Evolutionary conservation across 768 basidiomycete genomes (phyloP), one percentile per base, ranked within the genome.

Genomic region (Auricularia auricula-judae): DNA sequence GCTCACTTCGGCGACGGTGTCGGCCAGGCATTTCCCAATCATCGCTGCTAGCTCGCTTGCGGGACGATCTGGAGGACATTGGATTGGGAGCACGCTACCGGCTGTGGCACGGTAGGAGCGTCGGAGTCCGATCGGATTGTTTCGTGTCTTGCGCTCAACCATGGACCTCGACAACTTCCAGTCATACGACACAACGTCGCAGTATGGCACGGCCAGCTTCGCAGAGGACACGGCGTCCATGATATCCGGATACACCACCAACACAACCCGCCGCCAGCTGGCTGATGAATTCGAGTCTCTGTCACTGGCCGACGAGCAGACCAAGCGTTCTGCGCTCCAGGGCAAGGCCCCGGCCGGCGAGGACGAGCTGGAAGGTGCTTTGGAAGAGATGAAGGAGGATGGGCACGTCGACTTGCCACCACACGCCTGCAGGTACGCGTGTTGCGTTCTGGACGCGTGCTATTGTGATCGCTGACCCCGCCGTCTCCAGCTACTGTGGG

Each of bases 341-440:
- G n/a, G 23, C 63, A 65, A 66, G 47, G 76, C 4, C 70, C 71
- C 36, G 7, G 69, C 68, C 36, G 73, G 87, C 59, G 89, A 92
- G 65, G 93, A 94, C 63, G 93, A 96, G 71, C 92, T 94, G 68
- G 91, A 95, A 73, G 88, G 84, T 5, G 89, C 93, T 56, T 77
- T 96, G 44, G 93, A 95, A 66, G 93, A 95, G 72, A 73, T 93
- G 70, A 94, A 92, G 76, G 89, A 91, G 67, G 91, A 90, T 68
- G 79, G 79, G 43, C 78, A 83, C 16, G 80, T 93, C 39, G 89
- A 94, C 77, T 74, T 95, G 62, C 93, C 93, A 2, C 85, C 89
- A 10, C 96, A 98, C 75, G 96, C 96, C 8, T 98, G 95, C 91
- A 93, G 91, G 95, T 93, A 64, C 66, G 83, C 58, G 8, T 33